Conservation (phyloP, 768 basidiomycete genomes). For the Leccinum longicurvipes region DNA sequence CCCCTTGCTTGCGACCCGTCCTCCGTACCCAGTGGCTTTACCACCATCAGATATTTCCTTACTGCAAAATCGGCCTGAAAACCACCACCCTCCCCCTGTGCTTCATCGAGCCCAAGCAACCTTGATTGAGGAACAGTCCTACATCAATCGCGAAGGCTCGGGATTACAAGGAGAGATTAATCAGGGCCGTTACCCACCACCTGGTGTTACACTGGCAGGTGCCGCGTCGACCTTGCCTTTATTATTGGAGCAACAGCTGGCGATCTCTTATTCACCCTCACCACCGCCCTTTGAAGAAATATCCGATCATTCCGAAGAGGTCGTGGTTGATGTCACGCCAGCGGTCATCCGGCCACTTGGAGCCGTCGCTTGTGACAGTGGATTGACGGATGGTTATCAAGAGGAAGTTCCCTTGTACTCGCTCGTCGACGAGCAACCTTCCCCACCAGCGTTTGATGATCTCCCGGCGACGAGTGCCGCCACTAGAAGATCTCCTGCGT, state of each 20-base stretch:
- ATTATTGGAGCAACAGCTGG: neutral
- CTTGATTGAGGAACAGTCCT: neutral
- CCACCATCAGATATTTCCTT: neutral
- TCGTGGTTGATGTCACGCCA: neutral
- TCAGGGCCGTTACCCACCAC: neutral
- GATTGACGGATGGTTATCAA: neutral
- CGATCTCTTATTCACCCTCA: neutral
- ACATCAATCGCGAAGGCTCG: neutral
- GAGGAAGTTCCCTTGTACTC: slow-evolving; percentile 24
- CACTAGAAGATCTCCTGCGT: neutral
- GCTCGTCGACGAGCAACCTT: slow-evolving; percentile 22
- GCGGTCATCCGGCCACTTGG: neutral
- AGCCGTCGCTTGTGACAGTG: neutral
- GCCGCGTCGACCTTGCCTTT: neutral
- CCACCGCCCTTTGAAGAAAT: slow-evolving; percentile 6
- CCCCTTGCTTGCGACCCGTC: neutral
- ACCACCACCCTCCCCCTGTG: neutral
- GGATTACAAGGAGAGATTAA: neutral
- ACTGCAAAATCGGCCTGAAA: neutral
- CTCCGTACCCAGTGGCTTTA: neutral
- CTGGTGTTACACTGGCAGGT: neutral
- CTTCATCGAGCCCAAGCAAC: neutral
- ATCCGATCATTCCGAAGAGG: neutral
- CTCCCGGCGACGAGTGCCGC: neutral
- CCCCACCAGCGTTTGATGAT: slow-evolving; percentile 25